Evolutionary conservation across 345 rosid genomes (phyloP), one percentile per base, ranked within the genome.

Genomic region (Acer saccharum): DNA sequence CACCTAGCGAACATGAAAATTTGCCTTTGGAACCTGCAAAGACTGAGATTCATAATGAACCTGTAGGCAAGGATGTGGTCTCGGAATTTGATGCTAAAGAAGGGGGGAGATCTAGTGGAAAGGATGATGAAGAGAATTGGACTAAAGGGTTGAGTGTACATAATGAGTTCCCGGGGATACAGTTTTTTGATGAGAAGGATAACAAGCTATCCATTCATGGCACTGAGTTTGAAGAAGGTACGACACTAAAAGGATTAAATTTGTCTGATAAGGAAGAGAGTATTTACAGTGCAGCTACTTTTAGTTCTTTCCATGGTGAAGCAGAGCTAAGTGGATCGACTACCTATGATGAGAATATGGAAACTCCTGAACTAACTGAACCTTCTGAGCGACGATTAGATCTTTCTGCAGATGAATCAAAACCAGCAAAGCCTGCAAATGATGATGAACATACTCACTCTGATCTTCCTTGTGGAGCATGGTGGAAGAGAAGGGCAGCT

Each of bases 401-500:
- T 74, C 79, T 78, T 48, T 77, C 87, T 20, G 64, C 79, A 13
- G 95, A 85, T 58, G 71, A 67, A 35, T 81, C 91, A 50, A 74
- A 73, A 6, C 76, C 82, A 16, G 78, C 82, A 14, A 79, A 82
- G 76, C 71, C 85, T 61, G 54, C 78, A 29, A 74, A 85, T 81
- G 95, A 88, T 68, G 90, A 76, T 43, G 71, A 88, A 74, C 71
- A 32, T 48, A 67, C 74, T 76, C 86, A 64, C 48, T 76, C 93
- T 58, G 76, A 79, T 66, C 90, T 90, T 63, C 98, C 98, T 23
- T 88, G 93, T 68, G 91, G 87, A 77, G 94, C 97, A 61, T 94
- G 99, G 99, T 97, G 99, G 99, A 97, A 88, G 88, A 90, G 91
- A 78, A 90, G 93, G 79, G 94, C 95, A 35, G 79, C 88, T 74